Evolutionary conservation across 163 green algal species (phyloP).

Genomic region (Scenedesmus sp.): DNA sequence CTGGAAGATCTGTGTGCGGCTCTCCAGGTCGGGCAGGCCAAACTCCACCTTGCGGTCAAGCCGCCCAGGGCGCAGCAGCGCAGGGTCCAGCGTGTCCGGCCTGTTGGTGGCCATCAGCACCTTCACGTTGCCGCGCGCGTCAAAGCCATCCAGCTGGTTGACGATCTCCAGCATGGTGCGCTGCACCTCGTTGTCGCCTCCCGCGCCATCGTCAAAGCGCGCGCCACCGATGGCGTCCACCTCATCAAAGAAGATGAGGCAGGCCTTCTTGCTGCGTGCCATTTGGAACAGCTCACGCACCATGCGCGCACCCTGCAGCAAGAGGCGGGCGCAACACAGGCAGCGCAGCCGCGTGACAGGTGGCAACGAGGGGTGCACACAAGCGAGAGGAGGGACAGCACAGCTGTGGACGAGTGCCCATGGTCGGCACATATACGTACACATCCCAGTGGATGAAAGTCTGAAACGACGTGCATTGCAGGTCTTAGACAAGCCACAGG

Average conservation of each 20-base stretch:
- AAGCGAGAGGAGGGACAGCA: not conserved
- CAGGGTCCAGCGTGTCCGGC: conserved; percentile 98
- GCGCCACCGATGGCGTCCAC: conserved; percentile 84
- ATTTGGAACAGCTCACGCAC: conserved; percentile 98
- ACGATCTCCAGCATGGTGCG: conserved; percentile 99
- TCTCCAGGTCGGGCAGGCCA: conserved; percentile 97
- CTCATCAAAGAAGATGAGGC: conserved; percentile 99
- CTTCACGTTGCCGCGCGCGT: conserved; percentile 99
- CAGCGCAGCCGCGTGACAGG: not conserved
- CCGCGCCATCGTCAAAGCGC: conserved; percentile 96
- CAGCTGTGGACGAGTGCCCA: not conserved
- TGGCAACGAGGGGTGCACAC: not conserved
- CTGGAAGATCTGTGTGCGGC: conserved; percentile 97
- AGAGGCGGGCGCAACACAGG: not conserved
- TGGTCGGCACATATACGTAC: no score
- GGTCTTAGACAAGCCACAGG: no score
- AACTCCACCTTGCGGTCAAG: conserved; percentile 99
- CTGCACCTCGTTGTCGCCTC: conserved; percentile 99
- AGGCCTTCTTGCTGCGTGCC: conserved; percentile 98
- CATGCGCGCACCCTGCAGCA: conserved; percentile 92
- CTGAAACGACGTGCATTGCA: no score
- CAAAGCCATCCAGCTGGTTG: conserved; percentile 99
- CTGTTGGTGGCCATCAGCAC: conserved; percentile 97
- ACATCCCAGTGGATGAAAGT: no score
- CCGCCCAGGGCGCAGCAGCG: conserved; percentile 95